These are phyloP conservation scores for Anacardium occidentale DNA, from an alignment of 345 rosid genomes.

Conservation along the genomic window DNA sequence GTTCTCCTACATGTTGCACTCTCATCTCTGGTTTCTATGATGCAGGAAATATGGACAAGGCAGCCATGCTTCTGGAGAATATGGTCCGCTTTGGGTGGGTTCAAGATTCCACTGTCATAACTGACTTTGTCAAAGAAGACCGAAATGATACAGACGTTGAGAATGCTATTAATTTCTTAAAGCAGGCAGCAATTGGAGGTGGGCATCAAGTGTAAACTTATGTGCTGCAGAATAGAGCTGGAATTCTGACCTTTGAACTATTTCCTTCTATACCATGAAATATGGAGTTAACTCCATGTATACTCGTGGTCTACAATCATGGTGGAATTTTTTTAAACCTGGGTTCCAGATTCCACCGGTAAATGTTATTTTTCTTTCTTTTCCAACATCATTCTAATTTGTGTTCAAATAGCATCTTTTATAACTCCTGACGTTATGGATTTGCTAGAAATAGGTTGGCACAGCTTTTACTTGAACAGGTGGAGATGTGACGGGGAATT, in stretches of 20 bases:
- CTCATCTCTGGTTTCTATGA: constrained; percentile 46
- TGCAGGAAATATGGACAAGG: constrained; percentile 45
- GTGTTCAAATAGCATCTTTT: background rate
- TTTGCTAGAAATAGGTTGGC: background rate
- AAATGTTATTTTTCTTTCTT: background rate
- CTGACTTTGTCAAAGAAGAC: constrained; percentile 26
- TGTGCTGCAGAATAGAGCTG: constrained; percentile 14
- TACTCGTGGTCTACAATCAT: background rate
- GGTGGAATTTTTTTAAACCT: background rate
- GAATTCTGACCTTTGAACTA: background rate
- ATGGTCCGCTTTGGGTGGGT: constrained; percentile 53
- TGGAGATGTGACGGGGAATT: background rate
- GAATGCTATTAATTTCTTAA: constrained; percentile 12
- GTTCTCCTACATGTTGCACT: constrained; percentile 43
- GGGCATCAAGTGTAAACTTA: constrained; percentile 23
- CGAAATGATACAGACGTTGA: constrained; percentile 17
- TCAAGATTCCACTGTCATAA: constrained; percentile 39
- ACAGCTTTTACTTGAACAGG: background rate
- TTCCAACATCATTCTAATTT: background rate
- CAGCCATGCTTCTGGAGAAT: constrained; percentile 48
- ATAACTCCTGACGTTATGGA: background rate
- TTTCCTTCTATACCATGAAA: background rate
- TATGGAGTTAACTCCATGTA: background rate
- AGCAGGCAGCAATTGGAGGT: constrained; percentile 23
- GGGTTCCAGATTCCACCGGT: constrained; percentile 13